These are phyloP conservation scores for Aspergillus flavus DNA, from an alignment of 2,329 filamentous ascomycete genomes.

Conservation along the genomic window DNA sequence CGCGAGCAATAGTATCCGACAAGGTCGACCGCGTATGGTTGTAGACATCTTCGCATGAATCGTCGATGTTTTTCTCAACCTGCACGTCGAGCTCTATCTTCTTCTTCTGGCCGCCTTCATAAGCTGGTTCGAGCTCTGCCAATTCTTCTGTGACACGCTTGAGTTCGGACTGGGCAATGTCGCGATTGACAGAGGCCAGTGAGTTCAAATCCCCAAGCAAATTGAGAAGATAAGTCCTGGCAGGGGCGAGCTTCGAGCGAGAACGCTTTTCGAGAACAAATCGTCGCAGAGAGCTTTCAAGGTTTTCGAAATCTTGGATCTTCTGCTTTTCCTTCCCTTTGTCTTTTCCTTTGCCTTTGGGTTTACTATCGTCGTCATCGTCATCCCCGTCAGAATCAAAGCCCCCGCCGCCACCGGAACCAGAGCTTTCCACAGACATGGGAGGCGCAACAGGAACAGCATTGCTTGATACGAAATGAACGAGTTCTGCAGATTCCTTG, in stretches of 20 bases:
- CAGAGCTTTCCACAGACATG: conserved; percentile 51
- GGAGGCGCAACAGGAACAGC: conserved; percentile 75
- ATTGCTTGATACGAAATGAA: conserved; percentile 98
- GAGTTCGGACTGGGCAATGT: conserved; percentile 83
- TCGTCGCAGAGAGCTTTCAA: conserved; percentile 84
- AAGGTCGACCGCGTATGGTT: conserved; percentile 77
- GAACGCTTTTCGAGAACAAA: conserved; percentile 97
- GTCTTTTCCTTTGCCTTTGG: conserved; percentile 67
- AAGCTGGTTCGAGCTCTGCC: conserved; percentile 77
- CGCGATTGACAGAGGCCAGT: conserved; percentile 81
- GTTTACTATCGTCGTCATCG: conserved; percentile 47
- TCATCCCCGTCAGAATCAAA: conserved; percentile 54
- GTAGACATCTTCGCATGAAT: conserved; percentile 83
- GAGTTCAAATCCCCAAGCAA: conserved; percentile 84
- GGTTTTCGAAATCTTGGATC: conserved; percentile 81
- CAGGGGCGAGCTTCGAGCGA: conserved; percentile 90
- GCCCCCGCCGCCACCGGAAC: conserved; percentile 57
- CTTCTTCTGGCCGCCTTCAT: conserved; percentile 81
- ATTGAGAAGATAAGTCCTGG: conserved; percentile 93
- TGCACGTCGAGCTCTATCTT: conserved; percentile 77
- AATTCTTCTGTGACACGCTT: conserved; percentile 81
- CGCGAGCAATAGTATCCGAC: conserved; percentile 71
- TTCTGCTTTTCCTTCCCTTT: conserved; percentile 91
- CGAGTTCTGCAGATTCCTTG: conserved; percentile 89
- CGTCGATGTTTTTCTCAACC: conserved; percentile 79